These are phyloP conservation scores for Saturnispora kantuleensis DNA, from an alignment of 805 yeast species.

Conservation along the genomic window DNA sequence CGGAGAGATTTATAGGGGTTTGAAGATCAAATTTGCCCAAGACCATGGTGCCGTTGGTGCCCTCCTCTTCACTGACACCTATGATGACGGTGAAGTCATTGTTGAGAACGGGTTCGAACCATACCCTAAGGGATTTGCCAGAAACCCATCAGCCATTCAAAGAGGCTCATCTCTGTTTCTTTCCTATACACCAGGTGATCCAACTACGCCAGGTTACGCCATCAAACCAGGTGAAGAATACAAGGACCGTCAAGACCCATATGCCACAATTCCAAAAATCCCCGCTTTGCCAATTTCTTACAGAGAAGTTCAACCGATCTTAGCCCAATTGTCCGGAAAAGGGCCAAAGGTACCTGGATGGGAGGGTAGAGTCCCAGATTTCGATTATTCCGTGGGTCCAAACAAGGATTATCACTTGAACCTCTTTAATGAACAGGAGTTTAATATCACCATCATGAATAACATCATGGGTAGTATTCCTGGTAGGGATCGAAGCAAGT, in stretches of 20 bases:
- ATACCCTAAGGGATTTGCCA: conserved; percentile 69
- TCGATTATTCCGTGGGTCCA: conserved; percentile 29
- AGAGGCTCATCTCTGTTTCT: conserved; percentile 65
- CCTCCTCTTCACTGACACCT: conserved; percentile 60
- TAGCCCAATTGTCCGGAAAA: conserved; percentile 46
- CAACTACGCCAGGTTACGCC: conserved; percentile 64
- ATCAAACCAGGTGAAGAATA: conserved; percentile 43
- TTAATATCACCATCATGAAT: conserved; percentile 48
- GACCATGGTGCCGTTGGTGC: conserved; percentile 61
- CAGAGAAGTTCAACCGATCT: conserved; percentile 52
- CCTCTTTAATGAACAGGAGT: conserved; percentile 51
- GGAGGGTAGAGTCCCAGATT: conserved; percentile 28
- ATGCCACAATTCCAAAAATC: conserved; percentile 45
- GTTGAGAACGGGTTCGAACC: conserved; percentile 49
- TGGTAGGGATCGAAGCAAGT: conserved; percentile 43
- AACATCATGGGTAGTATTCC: conserved; percentile 54
- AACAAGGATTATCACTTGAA: conserved; percentile 35
- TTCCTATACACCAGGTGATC: conserved; percentile 62
- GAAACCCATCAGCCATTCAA: conserved; percentile 68
- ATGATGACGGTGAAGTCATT: conserved; percentile 45
- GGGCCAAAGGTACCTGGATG: conserved; percentile 34
- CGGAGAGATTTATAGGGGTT: conserved; percentile 59
- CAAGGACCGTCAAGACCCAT: conserved; percentile 41
- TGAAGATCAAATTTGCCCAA: conserved; percentile 70
- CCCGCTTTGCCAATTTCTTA: conserved; percentile 66